Evolutionary conservation across 2,329 filamentous ascomycete genomes (phyloP).

Genomic region (Epichloe sp.): DNA sequence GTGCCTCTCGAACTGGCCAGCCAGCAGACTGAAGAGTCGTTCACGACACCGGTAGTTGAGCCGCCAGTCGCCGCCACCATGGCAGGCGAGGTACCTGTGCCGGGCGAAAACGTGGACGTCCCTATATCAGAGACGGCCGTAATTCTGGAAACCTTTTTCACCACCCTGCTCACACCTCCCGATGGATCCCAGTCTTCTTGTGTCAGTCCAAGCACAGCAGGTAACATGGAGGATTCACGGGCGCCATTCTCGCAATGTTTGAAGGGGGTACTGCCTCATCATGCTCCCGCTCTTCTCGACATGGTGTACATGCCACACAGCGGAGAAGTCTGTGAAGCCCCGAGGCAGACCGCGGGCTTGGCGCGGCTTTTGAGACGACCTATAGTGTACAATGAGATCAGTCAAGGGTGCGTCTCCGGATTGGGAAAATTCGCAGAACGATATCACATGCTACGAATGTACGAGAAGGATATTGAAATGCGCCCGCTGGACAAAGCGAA

Average conservation of each 20-base stretch:
- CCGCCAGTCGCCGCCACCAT: background rate
- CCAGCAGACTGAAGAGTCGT: background rate
- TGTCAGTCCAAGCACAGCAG: background rate
- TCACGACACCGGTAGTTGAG: background rate
- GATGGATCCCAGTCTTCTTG: background rate
- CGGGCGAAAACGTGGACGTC: background rate
- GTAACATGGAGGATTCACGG: background rate
- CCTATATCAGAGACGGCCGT: background rate
- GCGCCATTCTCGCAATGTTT: background rate
- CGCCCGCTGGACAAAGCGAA: conserved; percentile 17
- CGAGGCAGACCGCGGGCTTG: conserved; percentile 7
- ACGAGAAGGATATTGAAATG: conserved; percentile 35
- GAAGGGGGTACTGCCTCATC: background rate
- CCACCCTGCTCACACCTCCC: background rate
- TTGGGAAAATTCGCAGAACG: conserved; percentile 7
- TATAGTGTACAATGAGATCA: conserved; percentile 7
- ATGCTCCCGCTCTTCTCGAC: conserved; percentile 9
- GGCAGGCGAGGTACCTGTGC: background rate
- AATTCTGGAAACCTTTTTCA: background rate
- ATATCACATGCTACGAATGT: conserved; percentile 33
- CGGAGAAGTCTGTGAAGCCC: conserved; percentile 11
- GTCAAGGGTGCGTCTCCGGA: background rate
- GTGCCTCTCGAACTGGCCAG: background rate
- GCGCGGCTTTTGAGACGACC: conserved; percentile 11
- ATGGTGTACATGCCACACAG: conserved; percentile 25